Evolutionary conservation across 371 early-diverging fungal species (phyloP).

Genomic region (Rhizomucor miehei): DNA sequence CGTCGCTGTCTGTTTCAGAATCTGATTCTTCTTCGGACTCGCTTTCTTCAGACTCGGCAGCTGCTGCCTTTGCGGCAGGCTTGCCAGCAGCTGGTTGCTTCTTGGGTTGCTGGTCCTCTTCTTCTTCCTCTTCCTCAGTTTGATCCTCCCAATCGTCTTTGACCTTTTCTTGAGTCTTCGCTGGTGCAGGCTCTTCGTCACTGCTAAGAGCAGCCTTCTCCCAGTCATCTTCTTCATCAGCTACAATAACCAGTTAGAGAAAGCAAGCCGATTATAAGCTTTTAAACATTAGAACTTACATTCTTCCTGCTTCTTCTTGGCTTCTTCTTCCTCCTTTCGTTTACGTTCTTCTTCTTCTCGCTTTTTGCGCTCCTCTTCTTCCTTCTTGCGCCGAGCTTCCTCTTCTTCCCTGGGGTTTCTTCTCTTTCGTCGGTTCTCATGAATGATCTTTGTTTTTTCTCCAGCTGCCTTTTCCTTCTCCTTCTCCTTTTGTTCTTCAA

Average conservation of each 20-base stretch:
- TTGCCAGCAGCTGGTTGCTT: slow-evolving; percentile 22
- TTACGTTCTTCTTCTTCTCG: slow-evolving; percentile 49
- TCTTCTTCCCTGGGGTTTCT: slow-evolving; percentile 51
- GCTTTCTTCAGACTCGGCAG: slow-evolving; percentile 47
- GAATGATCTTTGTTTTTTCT: slow-evolving; percentile 61
- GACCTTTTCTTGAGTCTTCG: slow-evolving; percentile 32
- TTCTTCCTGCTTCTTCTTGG: slow-evolving; percentile 47
- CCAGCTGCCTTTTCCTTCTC: slow-evolving; percentile 5
- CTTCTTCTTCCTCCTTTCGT: slow-evolving; percentile 32
- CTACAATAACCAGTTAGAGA: not conserved
- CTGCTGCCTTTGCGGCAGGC: slow-evolving; percentile 16
- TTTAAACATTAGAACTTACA: slow-evolving; percentile 39
- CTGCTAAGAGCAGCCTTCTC: slow-evolving; percentile 49
- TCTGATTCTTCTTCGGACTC: slow-evolving; percentile 47
- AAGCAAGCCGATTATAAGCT: not conserved
- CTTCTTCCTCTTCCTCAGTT: slow-evolving; percentile 48
- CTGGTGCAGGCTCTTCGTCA: slow-evolving; percentile 31
- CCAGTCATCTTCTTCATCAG: slow-evolving; percentile 45
- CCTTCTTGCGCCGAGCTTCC: slow-evolving; percentile 42
- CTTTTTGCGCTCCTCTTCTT: slow-evolving; percentile 39
- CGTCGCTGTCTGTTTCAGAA: slow-evolving; percentile 45
- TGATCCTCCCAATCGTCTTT: slow-evolving; percentile 70
- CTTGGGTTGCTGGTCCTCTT: slow-evolving; percentile 16
- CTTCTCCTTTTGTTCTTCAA: slow-evolving; percentile 32
- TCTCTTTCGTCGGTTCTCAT: slow-evolving; percentile 35